phyloP scores from a whole-genome alignment of 495 filamentous ascomycete genomes.

The Talaromyces trachyspermus region DNA sequence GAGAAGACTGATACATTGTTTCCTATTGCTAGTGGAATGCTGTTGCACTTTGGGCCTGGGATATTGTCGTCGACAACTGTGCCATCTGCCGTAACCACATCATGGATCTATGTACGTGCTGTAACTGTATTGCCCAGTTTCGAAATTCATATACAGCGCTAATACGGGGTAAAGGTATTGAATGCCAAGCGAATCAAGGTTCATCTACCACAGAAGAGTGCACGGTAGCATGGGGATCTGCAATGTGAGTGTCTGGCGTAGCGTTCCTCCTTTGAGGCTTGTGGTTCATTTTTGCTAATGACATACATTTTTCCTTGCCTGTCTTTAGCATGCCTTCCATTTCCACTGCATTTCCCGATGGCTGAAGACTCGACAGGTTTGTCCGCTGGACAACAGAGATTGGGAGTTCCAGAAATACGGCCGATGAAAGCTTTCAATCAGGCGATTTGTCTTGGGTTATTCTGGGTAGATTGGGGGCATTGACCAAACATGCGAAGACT shows the following conservation, averaged over 20 bases:
- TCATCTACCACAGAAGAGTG: constrained; percentile 96
- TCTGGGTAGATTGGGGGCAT: neutral
- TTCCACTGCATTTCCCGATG: constrained; percentile 99
- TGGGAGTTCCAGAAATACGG: constrained; percentile 99
- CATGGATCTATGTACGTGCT: constrained; percentile 94
- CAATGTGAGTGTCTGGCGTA: constrained; percentile 59
- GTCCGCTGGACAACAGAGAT: constrained; percentile 94
- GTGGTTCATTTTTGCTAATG: too few relatives aligned
- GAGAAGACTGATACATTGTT: constrained; percentile 9
- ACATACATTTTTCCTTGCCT: constrained; percentile 84
- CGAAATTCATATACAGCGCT: too few relatives aligned
- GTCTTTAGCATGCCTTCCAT: constrained; percentile 87
- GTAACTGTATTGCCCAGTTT: too few relatives aligned
- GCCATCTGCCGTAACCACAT: constrained; percentile 99
- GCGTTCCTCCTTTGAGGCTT: too few relatives aligned
- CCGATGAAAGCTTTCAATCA: constrained; percentile 38
- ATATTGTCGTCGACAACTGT: constrained; percentile 99
- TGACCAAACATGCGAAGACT: too few relatives aligned
- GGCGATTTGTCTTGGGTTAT: neutral
- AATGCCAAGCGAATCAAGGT: constrained; percentile 99
- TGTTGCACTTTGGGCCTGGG: constrained; percentile 98
- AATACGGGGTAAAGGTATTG: constrained; percentile 61
- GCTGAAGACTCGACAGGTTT: constrained; percentile 99
- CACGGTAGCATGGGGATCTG: constrained; percentile 99
- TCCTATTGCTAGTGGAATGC: constrained; percentile 75